These are phyloP conservation scores for Phalaenopsis aphrodite DNA, from an alignment of 106 monocot species.

Conservation along the genomic window DNA sequence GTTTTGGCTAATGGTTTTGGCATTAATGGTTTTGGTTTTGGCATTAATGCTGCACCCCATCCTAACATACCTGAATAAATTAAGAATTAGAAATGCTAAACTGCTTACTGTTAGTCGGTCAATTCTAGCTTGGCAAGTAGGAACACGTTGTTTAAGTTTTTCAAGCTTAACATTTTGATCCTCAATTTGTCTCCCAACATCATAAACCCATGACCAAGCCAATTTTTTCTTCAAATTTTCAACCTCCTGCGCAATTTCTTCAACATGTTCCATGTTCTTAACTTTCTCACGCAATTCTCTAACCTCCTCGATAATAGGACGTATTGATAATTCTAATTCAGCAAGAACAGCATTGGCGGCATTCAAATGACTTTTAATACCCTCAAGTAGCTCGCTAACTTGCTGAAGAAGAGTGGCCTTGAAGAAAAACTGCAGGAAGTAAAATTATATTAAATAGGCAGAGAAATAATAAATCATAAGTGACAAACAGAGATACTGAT, in stretches of 20 bases:
- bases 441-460: background rate
- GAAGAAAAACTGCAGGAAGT: conserved; percentile 73
- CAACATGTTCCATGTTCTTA: conserved; percentile 95
- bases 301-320: conserved; percentile 62
- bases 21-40: background rate
- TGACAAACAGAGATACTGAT: background rate
- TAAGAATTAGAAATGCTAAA: background rate
- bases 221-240: conserved; percentile 82
- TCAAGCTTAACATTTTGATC: conserved; percentile 58
- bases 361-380: conserved; percentile 47
- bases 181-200: conserved; percentile 73
- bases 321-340: conserved; percentile 74
- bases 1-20: background rate
- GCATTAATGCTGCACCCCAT: background rate
- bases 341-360: conserved; percentile 55
- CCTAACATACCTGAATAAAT: background rate
- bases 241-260: conserved; percentile 75
- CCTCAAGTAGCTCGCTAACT: conserved; percentile 79
- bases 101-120: conserved; percentile 50
- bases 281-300: conserved; percentile 75
- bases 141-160: conserved; percentile 76
- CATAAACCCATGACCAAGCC: conserved; percentile 96
- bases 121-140: conserved; percentile 84
- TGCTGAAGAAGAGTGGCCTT: conserved; percentile 97
- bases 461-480: conserved; percentile 1